Evolutionary conservation across 1,139 yeast genomes (phyloP).

Genomic region (Pichia sp.): DNA sequence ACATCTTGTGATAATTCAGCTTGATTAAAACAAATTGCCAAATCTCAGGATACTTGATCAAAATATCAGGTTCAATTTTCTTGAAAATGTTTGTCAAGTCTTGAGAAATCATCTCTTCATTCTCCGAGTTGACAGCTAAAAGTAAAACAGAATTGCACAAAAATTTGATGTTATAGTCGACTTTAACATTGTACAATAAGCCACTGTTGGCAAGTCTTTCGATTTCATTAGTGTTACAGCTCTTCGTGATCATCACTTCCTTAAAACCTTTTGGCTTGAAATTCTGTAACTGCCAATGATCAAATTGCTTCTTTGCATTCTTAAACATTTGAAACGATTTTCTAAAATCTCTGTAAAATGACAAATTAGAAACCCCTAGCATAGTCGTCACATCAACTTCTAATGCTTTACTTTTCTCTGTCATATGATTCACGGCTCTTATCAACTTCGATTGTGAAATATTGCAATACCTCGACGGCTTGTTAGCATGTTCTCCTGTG

Average conservation of each 20-base stretch:
- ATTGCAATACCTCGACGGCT: slow-evolving; percentile 23
- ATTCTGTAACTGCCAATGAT: slow-evolving; percentile 30
- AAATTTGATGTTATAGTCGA: slow-evolving; percentile 28
- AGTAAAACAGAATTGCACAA: slow-evolving; percentile 29
- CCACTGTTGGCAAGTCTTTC: slow-evolving; percentile 2
- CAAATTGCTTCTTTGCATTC: slow-evolving; percentile 29
- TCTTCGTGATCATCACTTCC: slow-evolving; percentile 12
- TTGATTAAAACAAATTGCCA: slow-evolving; percentile 29
- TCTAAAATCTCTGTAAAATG: slow-evolving; percentile 22
- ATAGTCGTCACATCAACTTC: slow-evolving; percentile 27
- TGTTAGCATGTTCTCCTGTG: slow-evolving; percentile 24
- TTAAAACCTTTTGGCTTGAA: slow-evolving; percentile 31
- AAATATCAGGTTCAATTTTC: slow-evolving; percentile 20
- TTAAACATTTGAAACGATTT: slow-evolving; percentile 27
- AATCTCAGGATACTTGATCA: slow-evolving; percentile 28
- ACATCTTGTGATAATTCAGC: slow-evolving; percentile 21
- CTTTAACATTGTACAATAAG: slow-evolving; percentile 16
- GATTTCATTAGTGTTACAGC: background rate
- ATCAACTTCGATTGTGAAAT: slow-evolving; percentile 27
- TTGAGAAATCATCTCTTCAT: slow-evolving; percentile 14
- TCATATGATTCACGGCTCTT: slow-evolving; percentile 21
- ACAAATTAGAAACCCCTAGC: slow-evolving; percentile 28
- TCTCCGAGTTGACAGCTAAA: slow-evolving; percentile 17
- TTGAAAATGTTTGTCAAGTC: slow-evolving; percentile 21
- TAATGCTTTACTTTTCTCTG: slow-evolving; percentile 15